phyloP scores from a whole-genome alignment of 148 eudicot genomes.

The Heliamphora exappendiculata region DNA sequence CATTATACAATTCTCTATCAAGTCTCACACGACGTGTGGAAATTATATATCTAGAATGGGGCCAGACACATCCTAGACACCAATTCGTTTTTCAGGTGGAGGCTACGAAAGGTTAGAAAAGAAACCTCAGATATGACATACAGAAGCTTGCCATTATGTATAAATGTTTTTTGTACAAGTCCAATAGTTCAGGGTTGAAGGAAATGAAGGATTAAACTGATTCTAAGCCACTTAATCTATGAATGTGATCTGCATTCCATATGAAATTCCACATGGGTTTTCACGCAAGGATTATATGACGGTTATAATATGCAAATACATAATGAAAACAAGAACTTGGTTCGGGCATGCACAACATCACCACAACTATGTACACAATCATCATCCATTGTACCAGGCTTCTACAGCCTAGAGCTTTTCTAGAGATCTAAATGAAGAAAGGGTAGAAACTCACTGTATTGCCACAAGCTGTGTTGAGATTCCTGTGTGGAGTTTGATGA shows the following conservation, averaged over 20 bases:
- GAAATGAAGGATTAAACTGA: background rate
- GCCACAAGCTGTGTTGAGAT: constrained; percentile 26
- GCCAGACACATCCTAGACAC: background rate
- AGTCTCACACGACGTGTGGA: background rate
- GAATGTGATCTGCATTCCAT: background rate
- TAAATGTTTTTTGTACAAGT: background rate
- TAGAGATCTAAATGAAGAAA: background rate
- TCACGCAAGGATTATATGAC: background rate
- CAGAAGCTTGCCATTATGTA: background rate
- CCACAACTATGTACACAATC: background rate
- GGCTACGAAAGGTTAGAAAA: background rate
- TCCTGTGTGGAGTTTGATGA: constrained; percentile 36
- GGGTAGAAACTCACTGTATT: constrained; percentile 29
- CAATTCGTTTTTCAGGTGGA: background rate
- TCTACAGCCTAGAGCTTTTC: background rate
- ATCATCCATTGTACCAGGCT: too few species aligned
- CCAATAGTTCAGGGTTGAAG: background rate
- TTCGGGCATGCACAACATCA: background rate
- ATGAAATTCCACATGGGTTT: background rate
- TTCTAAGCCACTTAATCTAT: background rate
- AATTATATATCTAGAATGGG: background rate
- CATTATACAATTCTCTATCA: background rate
- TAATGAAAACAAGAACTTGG: background rate
- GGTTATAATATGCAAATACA: background rate
- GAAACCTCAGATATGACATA: background rate